Evolutionary conservation across 768 basidiomycete genomes (phyloP), one percentile per base, ranked within the genome.

Genomic region (Lactarius trivialis): DNA sequence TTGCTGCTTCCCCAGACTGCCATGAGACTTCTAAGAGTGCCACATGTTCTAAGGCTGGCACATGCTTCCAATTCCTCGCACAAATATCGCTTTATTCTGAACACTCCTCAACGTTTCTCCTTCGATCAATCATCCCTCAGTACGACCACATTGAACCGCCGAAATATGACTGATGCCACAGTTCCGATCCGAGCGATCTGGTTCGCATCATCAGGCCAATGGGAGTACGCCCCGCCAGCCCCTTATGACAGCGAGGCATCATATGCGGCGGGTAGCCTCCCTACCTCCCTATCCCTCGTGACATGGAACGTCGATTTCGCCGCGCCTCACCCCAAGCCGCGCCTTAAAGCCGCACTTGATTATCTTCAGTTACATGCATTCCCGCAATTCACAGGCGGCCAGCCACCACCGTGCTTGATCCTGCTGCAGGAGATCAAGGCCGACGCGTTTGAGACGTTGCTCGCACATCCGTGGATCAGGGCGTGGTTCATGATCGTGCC

Each of bases 251-350:
- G 34, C 45, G 70, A 69, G 45, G 73, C 75, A 8, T 69, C 71
- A 8, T n/a, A 60, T 3, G 24, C 15, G 15, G 21, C 49, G 2
- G 56, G 12, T 14, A 15, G 8, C 8, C 70, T 76, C 54, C 80
- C 81, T n/a, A 68, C 76, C 32, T 74, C 74, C 37, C 68, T 90
- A 54, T 77, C 76, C 60, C 71, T 91, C 54, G 71, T 91, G 64
- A 84, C 86, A 32, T 91, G 89, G 89, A 91, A 91, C 71, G 67
- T 91, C 58, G 81, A 86, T 69, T 84, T 80, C 69, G 65, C 70
- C 43, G 72, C 73, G 17, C 65, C 70, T 0, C 66, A 75, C 43
- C 69, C 68, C 11, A 74, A 73, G 48, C 75, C 75, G 60, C 82
- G 89, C 7, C 75, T 86, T 36, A 63, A 60, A 0, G 71, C 76